Evolutionary conservation across 371 early-diverging fungal species (phyloP), one percentile per base, ranked within the genome.

Genomic region (Rhizopus sp.): DNA sequence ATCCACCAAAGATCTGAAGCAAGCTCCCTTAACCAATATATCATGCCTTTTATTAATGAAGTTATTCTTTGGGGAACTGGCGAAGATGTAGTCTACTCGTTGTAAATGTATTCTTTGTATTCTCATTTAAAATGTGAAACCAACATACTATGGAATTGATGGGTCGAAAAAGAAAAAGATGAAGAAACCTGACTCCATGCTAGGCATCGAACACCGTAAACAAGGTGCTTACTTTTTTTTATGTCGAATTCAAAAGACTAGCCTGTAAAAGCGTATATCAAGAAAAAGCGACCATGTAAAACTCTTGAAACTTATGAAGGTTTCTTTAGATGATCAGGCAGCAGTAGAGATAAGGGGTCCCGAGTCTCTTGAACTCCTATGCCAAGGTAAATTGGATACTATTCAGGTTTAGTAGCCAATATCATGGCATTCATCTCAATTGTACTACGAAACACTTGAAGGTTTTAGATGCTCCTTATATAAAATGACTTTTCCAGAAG

Each of bases 241-340:
- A 16, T 50, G 50, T 50, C 5, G 50, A 50, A 16, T 34, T 50
- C 5, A 50, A 50, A 23, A 13, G 50, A n/a, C 50, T 37, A 8
- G 38, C 17, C 10, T 8, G 15, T 3, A 50, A 4, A 32, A 50
- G 50, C 16, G 17, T 4, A 34, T 50, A 54, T 29, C 54, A 54
- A 30, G 7, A 40, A 4, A 54, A 33, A 17, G 23, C 15, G 54
- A 54, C 16, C 44, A 15, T 45, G 45, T 45, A 4, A 54, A 54
- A 33, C 30, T 54, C 6, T 32, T 34, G 8, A 29, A 33, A 15
- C 34, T 44, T 29, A 54, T 54, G 54, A 44, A 54, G 39, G 16
- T 9, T 4, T 50, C 50, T 1, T n/a, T 50, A 2, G 37, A 50
- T 37, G 6, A 2, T 5, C 50, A 50, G 15, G 3, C 37, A 5